Evolutionary conservation across 2,329 filamentous ascomycete species (phyloP).

Genomic region (Nemania abortiva): DNA sequence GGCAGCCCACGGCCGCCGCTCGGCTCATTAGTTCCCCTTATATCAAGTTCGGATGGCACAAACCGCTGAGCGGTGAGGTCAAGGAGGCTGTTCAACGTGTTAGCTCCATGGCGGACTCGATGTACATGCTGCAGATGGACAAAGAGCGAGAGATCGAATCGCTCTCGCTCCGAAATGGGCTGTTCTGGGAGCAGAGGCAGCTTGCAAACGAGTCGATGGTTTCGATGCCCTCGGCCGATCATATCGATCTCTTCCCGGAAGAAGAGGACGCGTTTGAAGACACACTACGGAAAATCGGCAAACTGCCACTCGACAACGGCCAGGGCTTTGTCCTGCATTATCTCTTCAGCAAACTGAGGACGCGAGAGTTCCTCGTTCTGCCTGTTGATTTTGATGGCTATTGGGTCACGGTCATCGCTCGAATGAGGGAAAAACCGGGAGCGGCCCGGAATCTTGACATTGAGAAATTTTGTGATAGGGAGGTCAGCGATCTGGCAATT

Average conservation of each 20-base stretch:
- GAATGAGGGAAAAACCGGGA: neutral
- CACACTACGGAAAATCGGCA: constrained; percentile 27
- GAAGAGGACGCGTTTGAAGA: constrained; percentile 27
- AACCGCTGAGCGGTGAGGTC: constrained; percentile 30
- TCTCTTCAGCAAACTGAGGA: constrained; percentile 42
- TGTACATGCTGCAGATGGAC: constrained; percentile 42
- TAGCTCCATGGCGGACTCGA: constrained; percentile 33
- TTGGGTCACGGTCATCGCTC: constrained; percentile 42
- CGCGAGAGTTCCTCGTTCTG: constrained; percentile 43
- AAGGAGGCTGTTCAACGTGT: constrained; percentile 35
- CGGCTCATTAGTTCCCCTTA: constrained; percentile 40
- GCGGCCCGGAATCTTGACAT: neutral
- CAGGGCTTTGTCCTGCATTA: constrained; percentile 33
- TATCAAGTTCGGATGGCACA: constrained; percentile 45
- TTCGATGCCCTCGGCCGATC: constrained; percentile 42
- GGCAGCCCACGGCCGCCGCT: constrained; percentile 40
- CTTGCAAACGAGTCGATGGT: constrained; percentile 32
- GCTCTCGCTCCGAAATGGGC: constrained; percentile 38
- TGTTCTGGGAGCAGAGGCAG: constrained; percentile 48
- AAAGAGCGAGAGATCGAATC: constrained; percentile 37
- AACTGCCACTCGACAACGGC: neutral
- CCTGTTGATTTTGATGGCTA: constrained; percentile 35
- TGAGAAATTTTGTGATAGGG: constrained; percentile 20
- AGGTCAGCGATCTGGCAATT: constrained; percentile 40
- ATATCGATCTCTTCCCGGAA: constrained; percentile 39